phyloP scores from a whole-genome alignment of 2,329 filamentous ascomycete species.

The Neodidymelliopsis sp. region DNA sequence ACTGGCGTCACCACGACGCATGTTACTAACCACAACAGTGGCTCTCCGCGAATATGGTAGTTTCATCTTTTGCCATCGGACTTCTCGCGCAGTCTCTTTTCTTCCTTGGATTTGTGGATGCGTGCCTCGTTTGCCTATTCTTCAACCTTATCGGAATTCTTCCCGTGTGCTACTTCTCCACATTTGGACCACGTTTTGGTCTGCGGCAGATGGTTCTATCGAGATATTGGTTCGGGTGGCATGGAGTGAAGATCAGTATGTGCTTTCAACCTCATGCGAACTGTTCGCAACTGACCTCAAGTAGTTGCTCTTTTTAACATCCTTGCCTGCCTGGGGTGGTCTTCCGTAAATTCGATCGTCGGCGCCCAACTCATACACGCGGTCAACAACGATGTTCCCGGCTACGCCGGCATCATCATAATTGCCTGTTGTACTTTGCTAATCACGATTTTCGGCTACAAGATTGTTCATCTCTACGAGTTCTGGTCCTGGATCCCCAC shows the following conservation, averaged over 20 bases:
- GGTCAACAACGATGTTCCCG: slow-evolving; percentile 73
- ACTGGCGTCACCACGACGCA: not conserved
- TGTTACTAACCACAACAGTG: slow-evolving; percentile 59
- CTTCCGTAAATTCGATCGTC: slow-evolving; percentile 79
- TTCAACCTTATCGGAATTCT: slow-evolving; percentile 77
- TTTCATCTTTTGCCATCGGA: slow-evolving; percentile 78
- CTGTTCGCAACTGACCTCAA: not conserved
- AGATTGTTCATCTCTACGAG: slow-evolving; percentile 79
- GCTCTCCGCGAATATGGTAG: slow-evolving; percentile 80
- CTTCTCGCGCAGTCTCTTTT: slow-evolving; percentile 75
- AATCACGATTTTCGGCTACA: slow-evolving; percentile 78
- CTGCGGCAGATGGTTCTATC: slow-evolving; percentile 83
- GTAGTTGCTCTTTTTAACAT: slow-evolving; percentile 73
- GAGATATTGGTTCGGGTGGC: slow-evolving; percentile 78
- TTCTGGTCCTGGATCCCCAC: slow-evolving; percentile 77
- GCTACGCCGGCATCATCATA: slow-evolving; percentile 76
- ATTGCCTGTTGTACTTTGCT: slow-evolving; percentile 73
- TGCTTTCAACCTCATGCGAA: not conserved
- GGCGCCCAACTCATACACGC: slow-evolving; percentile 79
- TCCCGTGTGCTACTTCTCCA: slow-evolving; percentile 79
- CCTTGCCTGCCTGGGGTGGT: slow-evolving; percentile 77
- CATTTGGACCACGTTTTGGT: slow-evolving; percentile 76
- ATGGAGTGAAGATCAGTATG: slow-evolving; percentile 65
- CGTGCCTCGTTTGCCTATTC: slow-evolving; percentile 74
- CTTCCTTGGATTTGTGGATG: slow-evolving; percentile 74